These are phyloP conservation scores for Scheffersomyces lignosus DNA, from an alignment of 805 yeast genomes.

Conservation along the genomic window DNA sequence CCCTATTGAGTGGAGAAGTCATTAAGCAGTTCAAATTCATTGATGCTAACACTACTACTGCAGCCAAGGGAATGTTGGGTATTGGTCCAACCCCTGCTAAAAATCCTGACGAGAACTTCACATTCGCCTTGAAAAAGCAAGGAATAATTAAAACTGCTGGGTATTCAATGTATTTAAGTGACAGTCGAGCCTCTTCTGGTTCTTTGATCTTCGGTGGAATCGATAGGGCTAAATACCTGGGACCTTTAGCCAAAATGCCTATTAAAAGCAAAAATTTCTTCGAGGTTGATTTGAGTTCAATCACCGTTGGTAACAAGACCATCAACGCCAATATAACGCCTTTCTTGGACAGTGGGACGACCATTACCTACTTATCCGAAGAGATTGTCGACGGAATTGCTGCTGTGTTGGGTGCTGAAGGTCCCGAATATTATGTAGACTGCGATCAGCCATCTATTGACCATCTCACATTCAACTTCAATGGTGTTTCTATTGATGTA, in stretches of 20 bases:
- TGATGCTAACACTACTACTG: conserved; percentile 1
- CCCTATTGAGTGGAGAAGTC: conserved; percentile 5
- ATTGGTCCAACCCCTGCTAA: conserved; percentile 5
- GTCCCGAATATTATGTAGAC: no score
- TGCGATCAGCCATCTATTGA: not conserved
- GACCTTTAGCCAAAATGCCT: conserved; percentile 3
- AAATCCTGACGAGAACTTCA: conserved; percentile 23
- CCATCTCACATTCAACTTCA: not conserved
- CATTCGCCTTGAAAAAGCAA: conserved; percentile 8
- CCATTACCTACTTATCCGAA: no score
- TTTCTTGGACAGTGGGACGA: no score
- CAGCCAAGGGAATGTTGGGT: conserved; percentile 6
- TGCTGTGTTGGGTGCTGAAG: conserved; percentile 45
- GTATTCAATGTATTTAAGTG: conserved; percentile 16
- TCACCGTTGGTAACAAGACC: conserved; percentile 1
- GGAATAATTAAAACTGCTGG: conserved; percentile 8
- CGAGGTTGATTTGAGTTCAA: conserved; percentile 1
- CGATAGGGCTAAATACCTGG: conserved; percentile 16
- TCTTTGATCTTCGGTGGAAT: conserved; percentile 20
- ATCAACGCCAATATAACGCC: no score
- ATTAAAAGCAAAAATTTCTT: conserved; percentile 2
- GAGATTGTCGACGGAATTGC: no score
- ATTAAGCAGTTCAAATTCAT: conserved; percentile 6
- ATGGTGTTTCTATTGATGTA: not conserved
- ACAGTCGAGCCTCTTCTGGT: conserved; percentile 12